A percentile compares a stretch with the other conserved stretches of the same genome.
These are phyloP conservation scores for Thalassia testudinum DNA, from an alignment of 116 monocot species.

Conservation along the genomic window DNA sequence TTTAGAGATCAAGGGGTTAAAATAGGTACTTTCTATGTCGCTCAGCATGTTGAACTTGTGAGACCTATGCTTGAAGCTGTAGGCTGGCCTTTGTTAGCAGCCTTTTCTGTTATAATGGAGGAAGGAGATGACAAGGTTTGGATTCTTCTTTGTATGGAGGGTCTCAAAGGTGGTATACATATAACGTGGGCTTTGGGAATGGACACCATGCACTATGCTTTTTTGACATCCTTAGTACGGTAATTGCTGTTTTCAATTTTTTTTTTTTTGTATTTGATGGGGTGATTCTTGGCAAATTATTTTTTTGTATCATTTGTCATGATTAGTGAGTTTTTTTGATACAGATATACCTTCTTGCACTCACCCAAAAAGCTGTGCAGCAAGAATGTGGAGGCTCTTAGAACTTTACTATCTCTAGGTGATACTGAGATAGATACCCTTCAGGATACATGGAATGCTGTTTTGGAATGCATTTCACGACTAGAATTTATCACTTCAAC, in stretches of 20 bases:
- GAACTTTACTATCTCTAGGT: slow-evolving; percentile 65
- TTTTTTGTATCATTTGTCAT: not conserved
- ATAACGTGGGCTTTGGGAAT: slow-evolving; percentile 80
- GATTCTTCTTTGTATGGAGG: slow-evolving; percentile 94
- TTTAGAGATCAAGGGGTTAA: slow-evolving; percentile 70
- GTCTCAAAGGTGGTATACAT: slow-evolving; percentile 82
- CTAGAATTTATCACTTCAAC: slow-evolving; percentile 87
- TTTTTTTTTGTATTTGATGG: not conserved
- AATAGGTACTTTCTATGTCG: slow-evolving; percentile 64
- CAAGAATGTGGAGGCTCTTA: slow-evolving; percentile 96
- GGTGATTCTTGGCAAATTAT: not conserved
- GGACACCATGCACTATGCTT: slow-evolving; percentile 99
- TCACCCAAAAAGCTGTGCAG: slow-evolving; percentile 96
- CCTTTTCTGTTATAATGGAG: slow-evolving; percentile 98
- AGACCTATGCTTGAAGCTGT: slow-evolving; percentile 98
- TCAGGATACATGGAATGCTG: slow-evolving; percentile 99
- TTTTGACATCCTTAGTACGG: slow-evolving; percentile 90
- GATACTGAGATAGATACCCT: slow-evolving; percentile 62
- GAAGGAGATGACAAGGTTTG: slow-evolving; percentile 78
- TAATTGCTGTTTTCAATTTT: slow-evolving; percentile 11
- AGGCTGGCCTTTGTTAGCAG: slow-evolving; percentile 93
- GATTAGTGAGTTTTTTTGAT: not conserved
- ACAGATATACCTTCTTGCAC: slow-evolving; percentile 93
- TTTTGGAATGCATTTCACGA: slow-evolving; percentile 90
- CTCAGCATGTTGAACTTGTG: slow-evolving; percentile 90